Evolutionary conservation across 176 grass and related monocot genomes (phyloP).

Genomic region (Areca catechu): DNA sequence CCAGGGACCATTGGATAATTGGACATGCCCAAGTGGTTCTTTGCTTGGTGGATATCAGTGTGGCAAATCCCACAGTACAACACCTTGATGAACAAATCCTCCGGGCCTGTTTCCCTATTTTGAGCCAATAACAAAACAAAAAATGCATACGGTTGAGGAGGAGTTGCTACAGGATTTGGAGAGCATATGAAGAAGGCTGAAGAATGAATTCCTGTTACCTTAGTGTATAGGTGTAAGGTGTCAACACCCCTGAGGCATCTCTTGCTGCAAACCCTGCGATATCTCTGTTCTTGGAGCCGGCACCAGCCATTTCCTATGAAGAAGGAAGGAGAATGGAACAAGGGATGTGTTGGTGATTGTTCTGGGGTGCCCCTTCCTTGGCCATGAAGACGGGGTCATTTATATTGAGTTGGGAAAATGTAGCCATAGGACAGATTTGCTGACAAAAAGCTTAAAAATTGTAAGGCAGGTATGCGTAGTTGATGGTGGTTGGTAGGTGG

Average conservation of each 20-base stretch:
- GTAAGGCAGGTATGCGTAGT: too few relatives aligned
- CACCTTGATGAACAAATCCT: conserved; percentile 87
- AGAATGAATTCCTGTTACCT: conserved; percentile 28
- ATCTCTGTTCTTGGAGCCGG: conserved; percentile 24
- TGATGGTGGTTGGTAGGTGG: too few relatives aligned
- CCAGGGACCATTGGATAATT: conserved; percentile 99
- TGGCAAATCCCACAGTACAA: conserved; percentile 87
- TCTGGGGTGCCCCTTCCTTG: too few relatives aligned
- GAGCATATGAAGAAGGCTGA: too few relatives aligned
- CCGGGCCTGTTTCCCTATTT: conserved; percentile 58
- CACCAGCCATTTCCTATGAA: conserved; percentile 44
- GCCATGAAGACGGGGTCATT: too few relatives aligned
- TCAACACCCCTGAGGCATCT: conserved; percentile 59
- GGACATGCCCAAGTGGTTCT: conserved; percentile 79
- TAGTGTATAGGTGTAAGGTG: conserved; percentile 73
- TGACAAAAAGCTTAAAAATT: too few relatives aligned
- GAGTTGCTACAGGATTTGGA: too few relatives aligned
- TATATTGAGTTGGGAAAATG: too few relatives aligned
- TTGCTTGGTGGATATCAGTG: conserved; percentile 84
- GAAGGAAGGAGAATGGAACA: too few relatives aligned
- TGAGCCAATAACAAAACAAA: background rate
- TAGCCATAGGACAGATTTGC: too few relatives aligned
- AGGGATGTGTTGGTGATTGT: too few relatives aligned
- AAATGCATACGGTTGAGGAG: background rate
- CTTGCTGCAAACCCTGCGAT: conserved; percentile 73